Conservation (phyloP, 129 eudicot genomes). For the Ambrosia artemisiifolia region DNA sequence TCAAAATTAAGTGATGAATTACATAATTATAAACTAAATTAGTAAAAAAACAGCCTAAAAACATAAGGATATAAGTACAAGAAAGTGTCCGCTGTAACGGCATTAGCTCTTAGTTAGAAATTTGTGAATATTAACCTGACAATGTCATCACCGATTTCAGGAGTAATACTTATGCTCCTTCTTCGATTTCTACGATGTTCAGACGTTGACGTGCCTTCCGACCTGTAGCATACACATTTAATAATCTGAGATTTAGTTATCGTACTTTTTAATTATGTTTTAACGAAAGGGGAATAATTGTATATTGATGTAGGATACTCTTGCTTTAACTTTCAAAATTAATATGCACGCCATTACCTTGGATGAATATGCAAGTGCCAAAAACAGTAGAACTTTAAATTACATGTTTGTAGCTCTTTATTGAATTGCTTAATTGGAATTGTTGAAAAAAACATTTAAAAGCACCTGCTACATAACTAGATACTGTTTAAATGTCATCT, state of each 20-base stretch:
- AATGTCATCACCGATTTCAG: constrained; percentile 96
- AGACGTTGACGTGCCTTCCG: constrained; percentile 77
- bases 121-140: constrained; percentile 58
- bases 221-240: constrained; percentile 44
- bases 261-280: neutral
- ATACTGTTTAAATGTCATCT: neutral
- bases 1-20: neutral
- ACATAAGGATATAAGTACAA: neutral
- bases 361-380: constrained; percentile 3
- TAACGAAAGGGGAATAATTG: neutral
- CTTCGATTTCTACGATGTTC: constrained; percentile 76
- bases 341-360: neutral
- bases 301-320: constrained; percentile 7
- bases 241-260: neutral
- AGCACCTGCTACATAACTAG: neutral
- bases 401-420: neutral
- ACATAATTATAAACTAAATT: neutral
- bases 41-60: neutral
- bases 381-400: neutral
- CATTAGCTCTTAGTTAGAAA: neutral
- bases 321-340: constrained; percentile 10
- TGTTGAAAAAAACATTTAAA: neutral
- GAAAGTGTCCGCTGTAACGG: neutral
- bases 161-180: constrained; percentile 82
- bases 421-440: neutral